Base-by-base conservation (phyloP, 2,329 filamentous ascomycete genomes). In the Stagonosporopsis rhizophila region DNA sequence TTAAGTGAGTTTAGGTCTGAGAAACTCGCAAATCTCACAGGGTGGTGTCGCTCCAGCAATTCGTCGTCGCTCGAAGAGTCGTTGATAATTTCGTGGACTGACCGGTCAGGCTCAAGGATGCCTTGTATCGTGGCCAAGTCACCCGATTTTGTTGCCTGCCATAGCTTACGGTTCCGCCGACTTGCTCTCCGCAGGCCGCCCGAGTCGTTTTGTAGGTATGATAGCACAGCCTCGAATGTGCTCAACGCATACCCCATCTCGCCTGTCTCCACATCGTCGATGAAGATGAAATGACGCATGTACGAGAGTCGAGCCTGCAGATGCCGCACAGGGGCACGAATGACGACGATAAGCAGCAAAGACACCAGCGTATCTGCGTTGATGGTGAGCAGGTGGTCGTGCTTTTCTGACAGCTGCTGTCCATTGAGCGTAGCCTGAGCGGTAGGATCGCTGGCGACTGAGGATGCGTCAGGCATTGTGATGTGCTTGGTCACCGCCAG, bases 261-360 rank as follows among this genome's bases (percentile, higher is more conserved):
- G 44, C 95, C 95, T 59, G 88, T 96, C 64, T 99, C 95, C 8
- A 99, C 92, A 77, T 99, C 95, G 67, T 98, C 95, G 46, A 96
- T 93, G 76, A 96, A 99, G 64, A 97, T 95, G 71, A 97, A 99
- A 69, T 96, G 92, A 39, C 94, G 90, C 83, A 98, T 96, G 73
- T 98, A 99, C n/a, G 90, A 83, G 42, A 99, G 80, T 19, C 94
- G 86, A 3, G 95, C 92, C 67, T 96, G 91, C 8, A 99, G 81
- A 75, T 97, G 89, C 56, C 90, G 87, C 23, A 96, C 87, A 58
- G 95, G 90, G 11, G 94, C 91, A 60, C 94, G 86, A 58, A 99
- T 98, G 11, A 99, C 90, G 15, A 99, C 92, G 59, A 96, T 88
- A 19, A 99, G 82, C 14, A 99, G 82, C 56, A 99, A 79, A 0